These are phyloP conservation scores for Gamarada debralockiae DNA, from an alignment of 495 filamentous ascomycete species.

Conservation along the genomic window DNA sequence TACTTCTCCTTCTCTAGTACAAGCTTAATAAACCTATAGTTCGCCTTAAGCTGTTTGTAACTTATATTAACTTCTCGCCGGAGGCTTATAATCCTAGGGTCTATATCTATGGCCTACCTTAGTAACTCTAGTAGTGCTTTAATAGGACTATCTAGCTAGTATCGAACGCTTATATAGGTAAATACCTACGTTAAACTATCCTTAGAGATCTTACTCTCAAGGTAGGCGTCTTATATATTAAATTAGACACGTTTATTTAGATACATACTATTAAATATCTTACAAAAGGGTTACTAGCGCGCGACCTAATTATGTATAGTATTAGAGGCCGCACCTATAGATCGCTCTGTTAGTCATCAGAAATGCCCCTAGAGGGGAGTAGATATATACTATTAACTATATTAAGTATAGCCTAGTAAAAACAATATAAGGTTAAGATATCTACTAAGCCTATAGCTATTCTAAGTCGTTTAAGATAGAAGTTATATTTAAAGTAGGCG, in stretches of 20 bases:
- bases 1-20: not conserved
- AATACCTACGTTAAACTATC: slow-evolving; percentile 20
- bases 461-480: slow-evolving; percentile 19
- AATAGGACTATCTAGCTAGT: no score
- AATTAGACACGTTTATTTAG: slow-evolving; percentile 14
- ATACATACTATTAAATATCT: slow-evolving; percentile 17
- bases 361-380: slow-evolving; percentile 7
- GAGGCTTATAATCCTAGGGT: slow-evolving; percentile 7
- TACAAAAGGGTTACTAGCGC: slow-evolving; percentile 10
- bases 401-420: slow-evolving; percentile 15
- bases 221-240: slow-evolving; percentile 20
- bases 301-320: slow-evolving; percentile 20
- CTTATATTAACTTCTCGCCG: not conserved
- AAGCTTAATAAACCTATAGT: slow-evolving; percentile 10
- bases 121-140: slow-evolving; percentile 3
- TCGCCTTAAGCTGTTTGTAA: not conserved
- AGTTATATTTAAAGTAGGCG: slow-evolving; percentile 14
- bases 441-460: slow-evolving; percentile 20
- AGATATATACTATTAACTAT: slow-evolving; percentile 19
- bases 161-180: slow-evolving; percentile 19
- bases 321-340: slow-evolving; percentile 13
- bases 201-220: slow-evolving; percentile 19
- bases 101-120: slow-evolving; percentile 3
- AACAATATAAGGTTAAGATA: slow-evolving; percentile 22
- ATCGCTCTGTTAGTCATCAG: slow-evolving; percentile 11